Base-by-base conservation (phyloP, 257 asterid genomes). In the Coffea canephora region DNA sequence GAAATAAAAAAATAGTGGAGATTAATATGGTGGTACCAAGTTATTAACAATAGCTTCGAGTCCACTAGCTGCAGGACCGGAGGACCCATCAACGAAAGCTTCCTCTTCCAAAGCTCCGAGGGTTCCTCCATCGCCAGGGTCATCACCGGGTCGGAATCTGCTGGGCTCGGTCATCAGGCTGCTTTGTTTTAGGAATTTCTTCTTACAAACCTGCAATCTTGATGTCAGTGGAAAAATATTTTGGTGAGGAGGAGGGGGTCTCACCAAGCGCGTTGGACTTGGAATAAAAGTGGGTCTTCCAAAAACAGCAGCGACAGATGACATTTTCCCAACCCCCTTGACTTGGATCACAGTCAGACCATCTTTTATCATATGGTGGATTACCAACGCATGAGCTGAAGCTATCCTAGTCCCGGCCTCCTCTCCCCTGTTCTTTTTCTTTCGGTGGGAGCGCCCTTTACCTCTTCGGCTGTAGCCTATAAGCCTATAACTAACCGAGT, bases 41-140 rank as follows among this genome's bases (percentile, higher is more conserved):
- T 23, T 75, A 83, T 94, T 93, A 23, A 91, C 79, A 68, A 84
- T 84, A 69, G 97, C 86, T 78, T 91, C 87, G 59, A 94, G 45
- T 71, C 91, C 88, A 74, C 70, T 69, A 55, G 81, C 79, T 27
- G 59, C 82, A 48, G 74, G 77, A 75, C 46, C 41, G 66, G 80
- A 61, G 69, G 89, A 78, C 77, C 73, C 91, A 25, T 70, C 77
- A 81, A 87, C 57, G 31, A 89, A 78, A 84, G 86, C 83, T 77
- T 89, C 94, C 80, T 85, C 91, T 81, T 91, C 91, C 57, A 91
- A 83, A 74, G 86, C 83, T 62, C 59, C 69, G 77, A 83, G 19
- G 34, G 84, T 84, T 71, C 18, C 57, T 50, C 59, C 59, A 13
- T 85, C 91, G 31, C 83, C 93, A 21, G 80, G 91, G 16, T 82